Conservation (phyloP, 768 basidiomycete genomes). For the Amanita thiersii region DNA sequence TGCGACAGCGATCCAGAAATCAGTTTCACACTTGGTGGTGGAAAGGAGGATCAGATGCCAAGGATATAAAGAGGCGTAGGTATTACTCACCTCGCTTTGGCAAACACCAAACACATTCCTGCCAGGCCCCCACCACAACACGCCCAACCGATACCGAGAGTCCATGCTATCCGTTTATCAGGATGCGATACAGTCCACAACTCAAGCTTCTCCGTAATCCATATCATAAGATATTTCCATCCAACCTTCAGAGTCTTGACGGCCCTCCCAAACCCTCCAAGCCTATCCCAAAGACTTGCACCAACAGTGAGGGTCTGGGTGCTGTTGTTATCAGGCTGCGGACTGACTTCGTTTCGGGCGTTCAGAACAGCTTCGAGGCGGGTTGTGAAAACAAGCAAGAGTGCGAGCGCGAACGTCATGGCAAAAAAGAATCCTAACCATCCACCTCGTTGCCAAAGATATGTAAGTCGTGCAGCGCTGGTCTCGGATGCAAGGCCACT, state of each 20-base stretch:
- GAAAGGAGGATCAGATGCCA: slow-evolving; percentile 9
- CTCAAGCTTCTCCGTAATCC: slow-evolving; percentile 60
- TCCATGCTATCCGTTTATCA: slow-evolving; percentile 84
- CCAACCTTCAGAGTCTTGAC: slow-evolving; percentile 24
- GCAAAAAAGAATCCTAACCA: slow-evolving; percentile 91
- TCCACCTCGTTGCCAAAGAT: slow-evolving; percentile 76
- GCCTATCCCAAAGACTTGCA: slow-evolving; percentile 6
- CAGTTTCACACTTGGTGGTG: slow-evolving; percentile 57
- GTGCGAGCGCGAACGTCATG: slow-evolving; percentile 61
- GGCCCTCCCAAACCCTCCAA: slow-evolving; percentile 10
- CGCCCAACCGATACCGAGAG: slow-evolving; percentile 90
- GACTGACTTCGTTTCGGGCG: slow-evolving; percentile 54
- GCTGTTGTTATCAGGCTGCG: slow-evolving; percentile 1
- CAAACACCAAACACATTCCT: slow-evolving; percentile 83
- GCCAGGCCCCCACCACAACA: slow-evolving; percentile 88
- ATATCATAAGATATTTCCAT: slow-evolving; percentile 41
- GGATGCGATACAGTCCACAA: slow-evolving; percentile 69
- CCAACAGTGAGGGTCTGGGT: slow-evolving; percentile 3
- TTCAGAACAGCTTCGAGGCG: slow-evolving; percentile 69
- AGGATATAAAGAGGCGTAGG: background rate
- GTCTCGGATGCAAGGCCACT: slow-evolving; percentile 70
- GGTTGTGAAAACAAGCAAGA: slow-evolving; percentile 59
- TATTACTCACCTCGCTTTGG: slow-evolving; percentile 51
- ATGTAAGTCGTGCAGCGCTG: slow-evolving; percentile 65
- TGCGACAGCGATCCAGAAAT: slow-evolving; percentile 71